phyloP scores from a whole-genome alignment of 2,329 filamentous ascomycete genomes.

The Aspergillus floridensis region DNA sequence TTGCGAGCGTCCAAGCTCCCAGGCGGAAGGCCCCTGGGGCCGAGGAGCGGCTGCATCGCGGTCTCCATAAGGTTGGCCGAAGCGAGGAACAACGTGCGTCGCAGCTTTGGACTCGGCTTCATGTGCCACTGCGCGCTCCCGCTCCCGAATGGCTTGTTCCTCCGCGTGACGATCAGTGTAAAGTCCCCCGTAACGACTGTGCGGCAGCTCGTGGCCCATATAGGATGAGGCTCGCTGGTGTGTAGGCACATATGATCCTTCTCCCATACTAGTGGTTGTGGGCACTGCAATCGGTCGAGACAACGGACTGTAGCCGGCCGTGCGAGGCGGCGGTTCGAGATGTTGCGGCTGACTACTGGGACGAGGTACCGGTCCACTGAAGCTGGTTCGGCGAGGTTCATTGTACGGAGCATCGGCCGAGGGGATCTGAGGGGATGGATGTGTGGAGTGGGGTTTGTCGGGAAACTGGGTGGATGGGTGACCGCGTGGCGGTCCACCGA shows the following conservation, averaged over 20 bases:
- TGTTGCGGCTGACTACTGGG: constrained; percentile 44
- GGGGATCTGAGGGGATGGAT: constrained; percentile 35
- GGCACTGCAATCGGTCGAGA: constrained; percentile 26
- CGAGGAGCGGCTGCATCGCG: constrained; percentile 31
- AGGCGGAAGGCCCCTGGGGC: constrained; percentile 26
- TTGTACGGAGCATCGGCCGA: constrained; percentile 34
- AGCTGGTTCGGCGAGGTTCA: constrained; percentile 43
- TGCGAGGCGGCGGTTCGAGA: constrained; percentile 32
- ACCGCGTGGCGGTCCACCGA: constrained; percentile 30
- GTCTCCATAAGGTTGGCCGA: constrained; percentile 33
- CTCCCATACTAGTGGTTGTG: constrained; percentile 16
- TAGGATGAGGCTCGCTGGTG: constrained; percentile 31
- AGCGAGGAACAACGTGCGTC: constrained; percentile 27
- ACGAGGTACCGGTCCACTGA: constrained; percentile 43
- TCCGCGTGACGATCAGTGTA: constrained; percentile 37
- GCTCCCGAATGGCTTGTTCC: constrained; percentile 36
- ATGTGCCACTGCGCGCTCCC: constrained; percentile 29
- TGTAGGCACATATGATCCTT: constrained; percentile 20
- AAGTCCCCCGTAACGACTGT: constrained; percentile 31
- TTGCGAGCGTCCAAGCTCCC: constrained; percentile 39
- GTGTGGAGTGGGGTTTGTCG: constrained; percentile 35
- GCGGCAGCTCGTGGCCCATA: constrained; percentile 30
- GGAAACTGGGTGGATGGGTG: constrained; percentile 33
- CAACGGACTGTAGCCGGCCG: constrained; percentile 37
- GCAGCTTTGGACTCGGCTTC: constrained; percentile 31